A percentile compares a stretch with the other conserved stretches of the same genome.
phyloP scores from a whole-genome alignment of 2,329 filamentous ascomycete species.

The Chaetomiaceae sp. region DNA sequence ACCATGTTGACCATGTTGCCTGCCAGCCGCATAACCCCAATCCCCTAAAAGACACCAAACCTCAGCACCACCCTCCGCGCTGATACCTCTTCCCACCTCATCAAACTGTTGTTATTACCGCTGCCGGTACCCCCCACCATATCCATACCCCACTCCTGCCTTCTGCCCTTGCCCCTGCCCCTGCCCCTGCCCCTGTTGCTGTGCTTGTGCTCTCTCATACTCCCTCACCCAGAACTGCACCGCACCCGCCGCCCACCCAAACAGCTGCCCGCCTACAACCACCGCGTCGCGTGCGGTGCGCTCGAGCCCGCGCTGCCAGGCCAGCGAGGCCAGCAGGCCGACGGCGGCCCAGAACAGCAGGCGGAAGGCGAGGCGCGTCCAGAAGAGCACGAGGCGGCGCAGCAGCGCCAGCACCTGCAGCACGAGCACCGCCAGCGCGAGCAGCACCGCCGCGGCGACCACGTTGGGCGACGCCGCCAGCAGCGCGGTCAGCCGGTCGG shows the following conservation, averaged over 20 bases:
- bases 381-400: slow-evolving; percentile 67
- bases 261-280: slow-evolving; percentile 37
- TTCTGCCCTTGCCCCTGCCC: not conserved
- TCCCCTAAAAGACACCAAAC: not conserved
- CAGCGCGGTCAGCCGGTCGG: slow-evolving; percentile 35
- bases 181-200: slow-evolving; percentile 5
- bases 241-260: slow-evolving; percentile 42
- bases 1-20: too few relatives aligned
- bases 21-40: too few relatives aligned
- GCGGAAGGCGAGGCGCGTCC: slow-evolving; percentile 60
- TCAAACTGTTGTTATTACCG: not conserved
- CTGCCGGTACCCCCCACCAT: not conserved
- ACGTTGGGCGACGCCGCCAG: slow-evolving; percentile 37
- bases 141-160: not conserved
- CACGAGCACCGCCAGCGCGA: slow-evolving; percentile 51
- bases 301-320: slow-evolving; percentile 61
- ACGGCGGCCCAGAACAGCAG: slow-evolving; percentile 60
- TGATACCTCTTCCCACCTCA: not conserved
- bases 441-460: slow-evolving; percentile 40
- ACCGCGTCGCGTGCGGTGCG: slow-evolving; percentile 56
- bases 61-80: not conserved
- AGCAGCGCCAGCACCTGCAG: slow-evolving; percentile 65
- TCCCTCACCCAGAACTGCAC: slow-evolving; percentile 52
- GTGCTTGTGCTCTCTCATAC: slow-evolving; percentile 45
- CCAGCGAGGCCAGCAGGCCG: slow-evolving; percentile 45